Conservation (phyloP, 2,329 filamentous ascomycete genomes). For the Fusarium pseudograminearum region DNA sequence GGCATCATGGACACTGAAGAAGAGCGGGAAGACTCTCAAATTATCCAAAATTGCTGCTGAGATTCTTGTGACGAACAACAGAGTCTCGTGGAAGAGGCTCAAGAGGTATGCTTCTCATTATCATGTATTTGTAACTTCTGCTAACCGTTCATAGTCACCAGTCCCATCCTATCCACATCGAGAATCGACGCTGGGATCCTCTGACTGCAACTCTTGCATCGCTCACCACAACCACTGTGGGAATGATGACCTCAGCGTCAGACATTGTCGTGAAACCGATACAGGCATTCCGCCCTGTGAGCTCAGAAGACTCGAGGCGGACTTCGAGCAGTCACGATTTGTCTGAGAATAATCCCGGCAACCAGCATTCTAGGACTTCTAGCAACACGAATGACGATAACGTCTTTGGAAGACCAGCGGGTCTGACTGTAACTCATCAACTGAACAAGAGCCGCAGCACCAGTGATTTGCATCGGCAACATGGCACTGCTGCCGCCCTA, state of each 20-base stretch:
- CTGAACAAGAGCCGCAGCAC: not conserved
- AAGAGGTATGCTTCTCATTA: not conserved
- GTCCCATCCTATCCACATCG: constrained; percentile 15
- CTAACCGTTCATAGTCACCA: not conserved
- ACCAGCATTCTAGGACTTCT: fast-evolving
- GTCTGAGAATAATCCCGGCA: fast-evolving
- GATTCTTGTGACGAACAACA: constrained; percentile 18
- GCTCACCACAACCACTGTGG: constrained; percentile 11
- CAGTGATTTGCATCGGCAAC: not conserved
- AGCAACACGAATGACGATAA: fast-evolving
- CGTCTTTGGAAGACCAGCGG: not conserved
- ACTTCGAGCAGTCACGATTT: fast-evolving
- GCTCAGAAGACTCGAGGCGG: fast-evolving
- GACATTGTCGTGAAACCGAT: constrained; percentile 30
- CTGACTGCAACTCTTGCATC: constrained; percentile 23
- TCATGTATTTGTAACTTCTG: fast-evolving
- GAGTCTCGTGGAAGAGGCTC: constrained; percentile 27
- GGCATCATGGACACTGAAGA: constrained; percentile 27
- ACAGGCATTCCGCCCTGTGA: not conserved
- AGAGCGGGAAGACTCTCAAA: constrained; percentile 12
- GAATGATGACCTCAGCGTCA: constrained; percentile 23
- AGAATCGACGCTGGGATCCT: constrained; percentile 38
- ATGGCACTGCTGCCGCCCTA: not conserved
- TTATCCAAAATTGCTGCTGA: constrained; percentile 35
- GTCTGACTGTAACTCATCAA: not conserved